Evolutionary conservation across 1,284 basidiomycete genomes (phyloP).

Genomic region (Jaminaea rosea): DNA sequence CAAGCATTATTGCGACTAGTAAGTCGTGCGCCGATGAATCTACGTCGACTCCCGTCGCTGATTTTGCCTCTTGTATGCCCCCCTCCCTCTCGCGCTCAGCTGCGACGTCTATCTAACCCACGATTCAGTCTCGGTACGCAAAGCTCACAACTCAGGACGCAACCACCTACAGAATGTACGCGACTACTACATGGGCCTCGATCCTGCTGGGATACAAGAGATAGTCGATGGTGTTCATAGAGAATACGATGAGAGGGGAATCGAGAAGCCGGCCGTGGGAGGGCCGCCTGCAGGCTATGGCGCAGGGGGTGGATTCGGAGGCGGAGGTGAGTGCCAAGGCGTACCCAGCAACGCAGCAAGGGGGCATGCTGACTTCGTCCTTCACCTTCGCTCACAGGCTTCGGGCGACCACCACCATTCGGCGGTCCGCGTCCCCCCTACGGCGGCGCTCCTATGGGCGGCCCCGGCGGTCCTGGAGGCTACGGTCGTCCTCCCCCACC

Average conservation of each 20-base stretch:
- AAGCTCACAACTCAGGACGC: constrained; percentile 92
- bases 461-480: background rate
- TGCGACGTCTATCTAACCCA: constrained; percentile 46
- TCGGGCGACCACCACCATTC: background rate
- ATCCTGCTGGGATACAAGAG: constrained; percentile 88
- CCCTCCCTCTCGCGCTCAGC: constrained; percentile 9
- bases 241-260: constrained; percentile 60
- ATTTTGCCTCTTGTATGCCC: background rate
- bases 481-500: constrained; percentile 1
- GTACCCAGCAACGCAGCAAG: background rate
- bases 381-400: constrained; percentile 1
- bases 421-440: background rate
- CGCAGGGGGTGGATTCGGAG: background rate
- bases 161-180: constrained; percentile 93
- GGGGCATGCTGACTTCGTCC: background rate
- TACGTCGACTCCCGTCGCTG: background rate
- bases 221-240: constrained; percentile 93
- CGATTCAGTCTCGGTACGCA: constrained; percentile 62
- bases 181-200: constrained; percentile 91
- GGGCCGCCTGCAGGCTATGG: background rate
- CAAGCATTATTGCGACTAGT: constrained; percentile 37
- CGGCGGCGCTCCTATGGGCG: background rate
- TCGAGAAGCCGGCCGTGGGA: constrained; percentile 15
- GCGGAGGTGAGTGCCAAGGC: background rate
- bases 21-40: background rate